Evolutionary conservation across 176 grass and related monocot genomes (phyloP).

Genomic region (Alloteropsis semialata): DNA sequence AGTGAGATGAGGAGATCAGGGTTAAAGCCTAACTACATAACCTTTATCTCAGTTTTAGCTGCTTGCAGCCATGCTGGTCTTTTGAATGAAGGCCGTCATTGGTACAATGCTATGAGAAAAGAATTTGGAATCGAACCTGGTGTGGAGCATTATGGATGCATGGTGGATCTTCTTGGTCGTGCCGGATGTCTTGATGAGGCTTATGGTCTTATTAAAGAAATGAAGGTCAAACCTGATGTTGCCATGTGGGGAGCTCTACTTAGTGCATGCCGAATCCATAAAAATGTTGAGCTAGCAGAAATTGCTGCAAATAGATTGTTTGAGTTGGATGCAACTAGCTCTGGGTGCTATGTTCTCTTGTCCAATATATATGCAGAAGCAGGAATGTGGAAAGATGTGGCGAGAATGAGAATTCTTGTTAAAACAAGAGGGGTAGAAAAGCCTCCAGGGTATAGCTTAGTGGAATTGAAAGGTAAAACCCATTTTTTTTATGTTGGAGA

Average conservation of each 20-base stretch:
- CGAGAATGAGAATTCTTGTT: conserved; percentile 66
- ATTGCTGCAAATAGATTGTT: conserved; percentile 73
- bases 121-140: conserved; percentile 70
- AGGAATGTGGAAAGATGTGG: conserved; percentile 78
- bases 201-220: conserved; percentile 71
- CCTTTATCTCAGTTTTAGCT: conserved; percentile 79
- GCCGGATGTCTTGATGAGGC: conserved; percentile 81
- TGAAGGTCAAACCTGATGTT: conserved; percentile 83
- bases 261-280: conserved; percentile 71
- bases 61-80: conserved; percentile 87
- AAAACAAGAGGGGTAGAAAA: conserved; percentile 74
- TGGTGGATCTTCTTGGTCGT: conserved; percentile 83
- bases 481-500: conserved; percentile 95
- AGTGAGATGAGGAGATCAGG: conserved; percentile 61
- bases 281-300: conserved; percentile 87
- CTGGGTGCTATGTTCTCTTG: conserved; percentile 82
- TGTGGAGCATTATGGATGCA: conserved; percentile 82
- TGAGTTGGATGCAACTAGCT: conserved; percentile 67
- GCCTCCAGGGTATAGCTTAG: conserved; percentile 78
- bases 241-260: conserved; percentile 86
- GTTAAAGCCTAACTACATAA: conserved; percentile 83
- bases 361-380: conserved; percentile 87
- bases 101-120: conserved; percentile 68
- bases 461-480: conserved; percentile 75
- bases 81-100: conserved; percentile 63